Evolutionary conservation across 169 alveolate species (phyloP).

Genomic region (Theileria equi): DNA sequence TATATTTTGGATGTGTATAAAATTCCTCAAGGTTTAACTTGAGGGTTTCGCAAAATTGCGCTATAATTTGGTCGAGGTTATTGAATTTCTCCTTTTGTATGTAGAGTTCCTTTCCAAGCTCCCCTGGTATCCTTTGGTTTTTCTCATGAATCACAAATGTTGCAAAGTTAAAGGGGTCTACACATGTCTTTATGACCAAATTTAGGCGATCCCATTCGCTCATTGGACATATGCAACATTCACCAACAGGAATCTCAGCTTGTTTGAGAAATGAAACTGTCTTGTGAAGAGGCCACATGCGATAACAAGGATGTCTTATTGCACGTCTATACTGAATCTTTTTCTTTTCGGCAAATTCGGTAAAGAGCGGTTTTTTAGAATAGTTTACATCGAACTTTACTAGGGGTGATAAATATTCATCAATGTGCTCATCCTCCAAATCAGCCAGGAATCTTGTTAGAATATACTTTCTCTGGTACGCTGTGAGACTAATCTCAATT

Average conservation of each 20-base stretch:
- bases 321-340: conserved; percentile 55
- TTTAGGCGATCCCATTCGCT: conserved; percentile 67
- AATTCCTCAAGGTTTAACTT: conserved; percentile 75
- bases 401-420: conserved; percentile 48
- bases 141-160: conserved; percentile 68
- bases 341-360: conserved; percentile 24
- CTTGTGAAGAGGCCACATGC: conserved; percentile 63
- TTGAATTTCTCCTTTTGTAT: conserved; percentile 66
- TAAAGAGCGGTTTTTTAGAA: conserved; percentile 33
- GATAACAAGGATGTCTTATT: conserved; percentile 61
- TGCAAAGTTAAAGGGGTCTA: conserved; percentile 71
- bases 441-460: conserved; percentile 19
- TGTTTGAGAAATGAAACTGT: conserved; percentile 44
- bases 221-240: conserved; percentile 76
- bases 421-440: conserved; percentile 22
- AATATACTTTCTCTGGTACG: conserved; percentile 36
- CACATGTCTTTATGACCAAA: conserved; percentile 73
- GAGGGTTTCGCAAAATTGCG: conserved; percentile 75
- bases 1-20: conserved; percentile 74
- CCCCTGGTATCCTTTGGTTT: conserved; percentile 71
- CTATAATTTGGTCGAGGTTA: conserved; percentile 72
- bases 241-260: conserved; percentile 70
- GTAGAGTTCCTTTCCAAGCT: conserved; percentile 63
- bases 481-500: conserved; percentile 61
- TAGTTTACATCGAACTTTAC: conserved; percentile 53